These are phyloP conservation scores for Fusarium pseudograminearum DNA, from an alignment of 2,329 filamentous ascomycete species.

Conservation along the genomic window DNA sequence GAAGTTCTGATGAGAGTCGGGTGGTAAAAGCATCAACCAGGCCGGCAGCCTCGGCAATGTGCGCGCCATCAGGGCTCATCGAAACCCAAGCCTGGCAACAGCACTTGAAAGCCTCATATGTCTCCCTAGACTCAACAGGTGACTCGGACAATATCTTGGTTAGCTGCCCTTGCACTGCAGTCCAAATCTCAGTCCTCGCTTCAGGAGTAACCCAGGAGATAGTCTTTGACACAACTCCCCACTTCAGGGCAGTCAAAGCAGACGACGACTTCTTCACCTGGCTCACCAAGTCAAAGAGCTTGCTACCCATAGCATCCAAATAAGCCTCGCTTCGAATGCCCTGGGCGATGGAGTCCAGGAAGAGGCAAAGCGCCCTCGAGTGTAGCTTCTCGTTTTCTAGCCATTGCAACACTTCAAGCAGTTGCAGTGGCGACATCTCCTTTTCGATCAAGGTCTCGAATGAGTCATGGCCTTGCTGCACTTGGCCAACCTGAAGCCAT, in stretches of 20 bases:
- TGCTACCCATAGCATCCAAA: constrained; percentile 56
- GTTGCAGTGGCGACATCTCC: constrained; percentile 59
- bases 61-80: constrained; percentile 53
- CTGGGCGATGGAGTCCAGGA: constrained; percentile 58
- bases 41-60: constrained; percentile 48
- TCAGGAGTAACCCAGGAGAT: constrained; percentile 52
- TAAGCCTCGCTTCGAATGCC: constrained; percentile 58
- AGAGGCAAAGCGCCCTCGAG: constrained; percentile 54
- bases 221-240: constrained; percentile 55
- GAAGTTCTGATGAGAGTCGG: constrained; percentile 50
- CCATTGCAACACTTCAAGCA: constrained; percentile 59
- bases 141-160: constrained; percentile 51
- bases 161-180: constrained; percentile 49
- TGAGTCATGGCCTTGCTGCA: constrained; percentile 29
- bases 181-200: constrained; percentile 52
- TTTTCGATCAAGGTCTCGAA: constrained; percentile 54
- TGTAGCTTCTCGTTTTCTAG: constrained; percentile 51
- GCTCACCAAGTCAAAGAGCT: constrained; percentile 54
- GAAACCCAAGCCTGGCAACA: constrained; percentile 55
- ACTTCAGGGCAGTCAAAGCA: constrained; percentile 53
- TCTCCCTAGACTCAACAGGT: constrained; percentile 51
- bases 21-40: constrained; percentile 52
- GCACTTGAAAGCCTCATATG: constrained; percentile 58
- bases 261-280: constrained; percentile 49
- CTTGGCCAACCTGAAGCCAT: constrained; percentile 51